Conservation (phyloP, 768 basidiomycete species). For the Leccinum fibrillosum region DNA sequence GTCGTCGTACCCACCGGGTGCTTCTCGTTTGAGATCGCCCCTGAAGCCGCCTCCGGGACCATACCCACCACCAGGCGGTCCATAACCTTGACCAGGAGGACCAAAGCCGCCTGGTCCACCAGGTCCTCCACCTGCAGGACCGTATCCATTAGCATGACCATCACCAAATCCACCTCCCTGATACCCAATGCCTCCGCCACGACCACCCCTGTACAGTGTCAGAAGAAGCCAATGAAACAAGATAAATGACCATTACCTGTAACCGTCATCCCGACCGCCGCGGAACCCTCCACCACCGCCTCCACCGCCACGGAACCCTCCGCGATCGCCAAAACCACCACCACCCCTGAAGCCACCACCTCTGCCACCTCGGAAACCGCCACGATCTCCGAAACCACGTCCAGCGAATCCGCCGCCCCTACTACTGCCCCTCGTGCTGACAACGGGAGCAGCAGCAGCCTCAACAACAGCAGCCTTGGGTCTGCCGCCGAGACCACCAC, state of each 20-base stretch:
- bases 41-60: slow-evolving; percentile 55
- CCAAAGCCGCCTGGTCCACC: slow-evolving; percentile 45
- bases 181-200: slow-evolving; percentile 72
- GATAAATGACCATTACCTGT: slow-evolving; percentile 39
- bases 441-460: slow-evolving; percentile 26
- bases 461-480: slow-evolving; percentile 70
- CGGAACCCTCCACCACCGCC: slow-evolving; percentile 37
- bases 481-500: slow-evolving; percentile 98
- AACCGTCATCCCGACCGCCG: slow-evolving; percentile 42
- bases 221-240: slow-evolving; percentile 10
- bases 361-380: slow-evolving; percentile 40
- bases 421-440: slow-evolving; percentile 29
- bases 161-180: slow-evolving; percentile 60
- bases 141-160: slow-evolving; percentile 50
- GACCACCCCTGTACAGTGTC: slow-evolving; percentile 46
- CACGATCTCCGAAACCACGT: slow-evolving; percentile 34
- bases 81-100: slow-evolving; percentile 36
- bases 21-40: slow-evolving; percentile 73
- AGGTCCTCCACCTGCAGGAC: slow-evolving; percentile 44
- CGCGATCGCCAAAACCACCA: too few species aligned
- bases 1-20: slow-evolving; percentile 77
- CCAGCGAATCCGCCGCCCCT: slow-evolving; percentile 41
- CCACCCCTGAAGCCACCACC: slow-evolving; percentile 35
- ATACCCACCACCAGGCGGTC: slow-evolving; percentile 44
- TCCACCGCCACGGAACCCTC: slow-evolving; percentile 15